These are phyloP conservation scores for Trichoderma koningiopsis DNA, from an alignment of 2,329 filamentous ascomycete species.

Conservation along the genomic window DNA sequence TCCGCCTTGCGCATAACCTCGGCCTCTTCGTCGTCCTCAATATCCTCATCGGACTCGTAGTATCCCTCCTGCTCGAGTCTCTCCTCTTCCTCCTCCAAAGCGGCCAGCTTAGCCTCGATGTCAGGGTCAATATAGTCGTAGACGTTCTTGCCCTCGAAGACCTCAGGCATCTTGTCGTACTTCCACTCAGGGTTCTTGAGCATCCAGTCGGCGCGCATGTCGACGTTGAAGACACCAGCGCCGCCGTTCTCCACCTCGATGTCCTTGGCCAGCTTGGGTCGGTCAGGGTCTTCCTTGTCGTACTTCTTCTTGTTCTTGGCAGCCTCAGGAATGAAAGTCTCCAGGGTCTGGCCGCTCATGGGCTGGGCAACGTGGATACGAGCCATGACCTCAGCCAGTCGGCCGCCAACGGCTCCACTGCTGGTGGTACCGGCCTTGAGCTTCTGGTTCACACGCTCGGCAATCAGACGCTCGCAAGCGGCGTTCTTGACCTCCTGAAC, in stretches of 20 bases:
- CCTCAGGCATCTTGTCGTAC: slow-evolving; percentile 91
- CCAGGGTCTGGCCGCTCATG: slow-evolving; percentile 74
- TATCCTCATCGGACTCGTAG: slow-evolving; percentile 81
- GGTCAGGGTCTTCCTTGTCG: slow-evolving; percentile 84
- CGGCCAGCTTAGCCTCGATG: slow-evolving; percentile 88
- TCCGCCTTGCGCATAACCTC: slow-evolving; percentile 91
- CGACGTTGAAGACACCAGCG: slow-evolving; percentile 93
- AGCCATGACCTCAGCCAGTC: slow-evolving; percentile 86
- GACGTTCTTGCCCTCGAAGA: slow-evolving; percentile 94
- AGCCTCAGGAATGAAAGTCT: slow-evolving; percentile 87
- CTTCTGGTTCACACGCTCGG: slow-evolving; percentile 92
- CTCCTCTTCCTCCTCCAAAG: slow-evolving; percentile 94
- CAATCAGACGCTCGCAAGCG: slow-evolving; percentile 88
- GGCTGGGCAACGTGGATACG: slow-evolving; percentile 98
- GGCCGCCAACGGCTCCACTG: slow-evolving; percentile 73
- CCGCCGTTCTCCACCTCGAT: slow-evolving; percentile 90
- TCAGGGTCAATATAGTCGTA: slow-evolving; percentile 97
- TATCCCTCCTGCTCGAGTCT: slow-evolving; percentile 87
- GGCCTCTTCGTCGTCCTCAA: slow-evolving; percentile 86
- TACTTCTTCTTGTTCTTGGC: slow-evolving; percentile 82
- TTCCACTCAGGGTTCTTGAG: slow-evolving; percentile 93
- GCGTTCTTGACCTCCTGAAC: slow-evolving; percentile 94
- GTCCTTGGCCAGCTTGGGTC: slow-evolving; percentile 79
- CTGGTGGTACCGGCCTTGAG: slow-evolving; percentile 85
- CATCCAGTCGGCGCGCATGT: slow-evolving; percentile 85